Evolutionary conservation across 805 yeast species (phyloP), one percentile per base, ranked within the genome.

Genomic region (Helenozyma rhizophorensis): DNA sequence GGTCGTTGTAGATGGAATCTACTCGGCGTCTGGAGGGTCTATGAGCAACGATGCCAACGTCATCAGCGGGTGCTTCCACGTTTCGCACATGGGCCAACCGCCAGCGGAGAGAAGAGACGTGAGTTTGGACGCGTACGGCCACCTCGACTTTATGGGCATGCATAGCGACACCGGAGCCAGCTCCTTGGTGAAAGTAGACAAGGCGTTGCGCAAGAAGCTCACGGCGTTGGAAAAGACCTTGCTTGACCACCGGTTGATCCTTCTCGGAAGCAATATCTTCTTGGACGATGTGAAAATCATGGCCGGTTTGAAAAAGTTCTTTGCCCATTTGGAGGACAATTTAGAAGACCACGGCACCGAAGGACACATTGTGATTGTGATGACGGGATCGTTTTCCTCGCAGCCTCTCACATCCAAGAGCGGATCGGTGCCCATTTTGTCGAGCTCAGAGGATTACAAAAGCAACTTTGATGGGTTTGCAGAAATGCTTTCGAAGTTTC

Each of bases 1-100:
- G 46, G 76, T 86, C 0, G 59, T 90, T 2, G 81, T 83, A 32
- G 95, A 87, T 50, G 99, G 99, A 12, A 76, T 85, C 12, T 86
- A 87, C 52, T 76, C 80, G 11, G 78, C 80, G 3, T 73, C 77
- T 12, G 77, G 80, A 2, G 78, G 72, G 29, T 48, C 61, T 8
- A 48, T 55, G 27, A 53, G 54, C 32, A 51, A 52, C 19, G 40
- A 50, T 14, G 53, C 54, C 13, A 50, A 53, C 32, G 55, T 53
- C 19, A 53, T 62, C 21, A 61, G 67, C 18, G 72, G 72, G 3
- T 56, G 63, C 26, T 88, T 93, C 51, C 78, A 81, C 43, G 94
- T 83, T 1, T 71, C 83, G 18, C 72, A 82, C 4, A 69, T 93
- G 31, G 82, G 83, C 3, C 96, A 87, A 39, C 97, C 98, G 3